These are phyloP conservation scores for Pyrenophora seminiperda DNA, from an alignment of 2,329 filamentous ascomycete genomes.

Conservation along the genomic window DNA sequence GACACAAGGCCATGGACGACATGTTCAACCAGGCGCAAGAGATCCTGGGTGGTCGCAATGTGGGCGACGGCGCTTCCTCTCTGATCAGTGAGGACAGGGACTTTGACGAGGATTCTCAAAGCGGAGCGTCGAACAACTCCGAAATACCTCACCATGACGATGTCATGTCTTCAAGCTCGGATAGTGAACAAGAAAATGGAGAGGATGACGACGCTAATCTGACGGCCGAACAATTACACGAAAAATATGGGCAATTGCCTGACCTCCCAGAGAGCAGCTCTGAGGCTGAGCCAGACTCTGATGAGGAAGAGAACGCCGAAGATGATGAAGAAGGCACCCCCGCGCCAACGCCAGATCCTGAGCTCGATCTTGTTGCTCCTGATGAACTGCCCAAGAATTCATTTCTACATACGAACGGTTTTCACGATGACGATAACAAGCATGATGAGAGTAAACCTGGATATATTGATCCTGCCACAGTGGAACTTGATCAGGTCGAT, in stretches of 20 bases:
- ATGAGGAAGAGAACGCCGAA: constrained; percentile 43
- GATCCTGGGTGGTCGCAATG: constrained; percentile 39
- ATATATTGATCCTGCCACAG: constrained; percentile 43
- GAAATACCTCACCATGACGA: constrained; percentile 51
- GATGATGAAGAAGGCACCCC: constrained; percentile 29
- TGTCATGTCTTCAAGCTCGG: constrained; percentile 43
- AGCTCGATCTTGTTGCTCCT: constrained; percentile 32
- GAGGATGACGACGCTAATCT: constrained; percentile 66
- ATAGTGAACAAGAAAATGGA: constrained; percentile 48
- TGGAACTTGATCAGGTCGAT: constrained; percentile 50
- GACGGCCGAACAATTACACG: constrained; percentile 69
- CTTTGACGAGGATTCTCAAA: constrained; percentile 53
- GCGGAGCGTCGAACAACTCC: constrained; percentile 38
- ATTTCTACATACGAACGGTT: constrained; percentile 29
- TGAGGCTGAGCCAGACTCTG: constrained; percentile 33
- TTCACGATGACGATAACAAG: constrained; percentile 24
- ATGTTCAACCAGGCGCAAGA: constrained; percentile 72
- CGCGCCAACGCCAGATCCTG: constrained; percentile 38
- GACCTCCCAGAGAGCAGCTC: constrained; percentile 47
- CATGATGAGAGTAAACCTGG: constrained; percentile 20
- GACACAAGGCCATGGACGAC: constrained; percentile 70
- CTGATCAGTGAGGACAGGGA: constrained; percentile 48
- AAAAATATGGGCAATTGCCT: constrained; percentile 71
- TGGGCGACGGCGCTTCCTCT: constrained; percentile 45
- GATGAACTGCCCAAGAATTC: constrained; percentile 17